Evolutionary conservation across 768 basidiomycete genomes (phyloP).

Genomic region (Suillus ampliporus): DNA sequence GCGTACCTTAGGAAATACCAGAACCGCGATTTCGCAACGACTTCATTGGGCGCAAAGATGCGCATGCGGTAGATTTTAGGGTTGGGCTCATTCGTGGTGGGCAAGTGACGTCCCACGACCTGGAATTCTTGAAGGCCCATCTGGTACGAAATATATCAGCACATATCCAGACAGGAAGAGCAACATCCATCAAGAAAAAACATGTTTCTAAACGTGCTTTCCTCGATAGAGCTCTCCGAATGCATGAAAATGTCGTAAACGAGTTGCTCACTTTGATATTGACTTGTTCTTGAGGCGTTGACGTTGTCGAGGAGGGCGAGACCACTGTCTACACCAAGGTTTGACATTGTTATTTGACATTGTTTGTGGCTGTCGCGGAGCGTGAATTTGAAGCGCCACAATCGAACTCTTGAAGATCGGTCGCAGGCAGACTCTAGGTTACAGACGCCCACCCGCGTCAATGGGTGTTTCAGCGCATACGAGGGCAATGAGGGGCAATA

Average conservation of each 20-base stretch:
- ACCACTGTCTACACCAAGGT: slow-evolving; percentile 10
- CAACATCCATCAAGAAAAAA: slow-evolving; percentile 40
- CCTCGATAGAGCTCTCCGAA: background rate
- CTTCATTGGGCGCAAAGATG: slow-evolving; percentile 98
- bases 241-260: background rate
- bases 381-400: slow-evolving; percentile 10
- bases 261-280: slow-evolving; percentile 35
- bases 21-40: slow-evolving; percentile 99
- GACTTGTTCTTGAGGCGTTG: slow-evolving; percentile 32
- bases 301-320: slow-evolving; percentile 34
- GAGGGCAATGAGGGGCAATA: too few species aligned
- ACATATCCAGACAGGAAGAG: slow-evolving; percentile 22
- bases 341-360: slow-evolving; percentile 29
- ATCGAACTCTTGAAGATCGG: too few species aligned
- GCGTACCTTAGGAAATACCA: slow-evolving; percentile 97
- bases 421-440: too few species aligned
- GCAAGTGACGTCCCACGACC: slow-evolving; percentile 96
- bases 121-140: slow-evolving; percentile 93
- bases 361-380: slow-evolving; percentile 28
- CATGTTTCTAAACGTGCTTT: background rate
- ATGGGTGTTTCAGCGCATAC: too few species aligned
- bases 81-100: slow-evolving; percentile 89
- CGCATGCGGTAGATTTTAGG: slow-evolving; percentile 99
- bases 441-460: too few species aligned
- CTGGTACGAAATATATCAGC: slow-evolving; percentile 37